These are phyloP conservation scores for Euphorbia lathyris DNA, from an alignment of 345 rosid species.

Conservation along the genomic window DNA sequence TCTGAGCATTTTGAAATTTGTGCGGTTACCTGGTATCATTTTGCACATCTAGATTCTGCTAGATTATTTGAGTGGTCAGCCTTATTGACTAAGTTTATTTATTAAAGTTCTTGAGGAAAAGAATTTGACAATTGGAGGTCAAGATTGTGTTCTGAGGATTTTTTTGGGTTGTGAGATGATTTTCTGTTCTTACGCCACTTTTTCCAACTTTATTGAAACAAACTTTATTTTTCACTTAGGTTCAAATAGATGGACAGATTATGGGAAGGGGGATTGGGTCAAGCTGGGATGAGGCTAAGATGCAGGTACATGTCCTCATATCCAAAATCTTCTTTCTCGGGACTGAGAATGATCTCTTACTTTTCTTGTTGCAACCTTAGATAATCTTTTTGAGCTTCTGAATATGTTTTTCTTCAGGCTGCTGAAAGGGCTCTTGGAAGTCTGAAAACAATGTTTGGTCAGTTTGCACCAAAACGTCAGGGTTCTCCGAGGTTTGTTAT, in stretches of 20 bases:
- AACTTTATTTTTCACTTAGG: constrained; percentile 41
- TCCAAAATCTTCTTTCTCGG: constrained; percentile 7
- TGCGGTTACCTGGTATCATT: not conserved
- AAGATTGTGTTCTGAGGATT: not conserved
- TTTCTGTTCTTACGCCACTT: not conserved
- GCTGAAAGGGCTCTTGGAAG: constrained; percentile 82
- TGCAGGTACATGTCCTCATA: constrained; percentile 47
- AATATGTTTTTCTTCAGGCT: constrained; percentile 47
- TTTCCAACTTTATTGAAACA: constrained; percentile 11
- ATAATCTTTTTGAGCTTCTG: constrained; percentile 14
- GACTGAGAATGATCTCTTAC: not conserved
- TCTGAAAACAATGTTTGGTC: constrained; percentile 63
- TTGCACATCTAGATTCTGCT: not conserved
- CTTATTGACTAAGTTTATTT: too few species aligned
- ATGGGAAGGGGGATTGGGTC: constrained; percentile 80
- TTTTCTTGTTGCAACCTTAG: not conserved
- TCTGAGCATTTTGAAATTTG: not conserved
- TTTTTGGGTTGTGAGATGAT: not conserved
- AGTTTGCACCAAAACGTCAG: constrained; percentile 59
- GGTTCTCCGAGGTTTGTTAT: constrained; percentile 75
- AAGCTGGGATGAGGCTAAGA: constrained; percentile 94
- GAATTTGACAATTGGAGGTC: not conserved
- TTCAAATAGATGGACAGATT: constrained; percentile 89
- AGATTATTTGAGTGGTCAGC: too few species aligned
- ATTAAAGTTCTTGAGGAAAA: too few species aligned